Base-by-base conservation (phyloP, 306 rosid genomes). In the Castanospermum australe region DNA sequence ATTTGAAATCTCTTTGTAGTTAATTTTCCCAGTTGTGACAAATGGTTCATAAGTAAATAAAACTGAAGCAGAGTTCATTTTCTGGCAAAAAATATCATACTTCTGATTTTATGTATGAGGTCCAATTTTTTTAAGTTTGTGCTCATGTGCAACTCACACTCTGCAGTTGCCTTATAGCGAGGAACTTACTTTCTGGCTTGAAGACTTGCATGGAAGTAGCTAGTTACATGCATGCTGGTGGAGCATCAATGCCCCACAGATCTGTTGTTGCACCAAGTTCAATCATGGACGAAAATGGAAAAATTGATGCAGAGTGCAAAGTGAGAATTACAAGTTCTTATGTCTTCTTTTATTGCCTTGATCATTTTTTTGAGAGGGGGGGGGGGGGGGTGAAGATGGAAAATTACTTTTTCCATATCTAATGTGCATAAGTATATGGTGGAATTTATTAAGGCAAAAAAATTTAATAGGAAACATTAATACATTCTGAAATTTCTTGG, bases 161-260 rank as follows among this genome's bases (percentile, higher is more conserved):
- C 22, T 90, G 84, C 90, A 94, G 99, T 79, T 92, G 99, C 82
- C 99, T 92, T 71, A 91, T 92, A 86, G 84, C 88, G 13, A 84
- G 89, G 50, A 92, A 87, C 88, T 89, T 94, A 61, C 95, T 94
- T 83, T 76, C 90, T 88, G 95, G 93, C 59, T 85, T 94, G 81
- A 92, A 83, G 88, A 94, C 95, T 75, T 94, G 99, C 88, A 30
- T 60, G 65, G 97, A 94, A 82, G 92, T 94, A 78, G 92, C 84
- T 36, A 74, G 18, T 24, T 94, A 92, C 86, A 92, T 94, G 95
- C 72, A 80, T 73, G 79, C 60, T 73, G 83, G 89, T 59, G 92
- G 85, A 80, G 87, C 70, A 21, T 89, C 90, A 78, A 59, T 80
- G 79, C 73, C 84, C 18, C 55, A 70, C 35, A 61, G 75, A 80